Conservation (phyloP, 140 eudicot species). For the Oenanthe javanica region DNA sequence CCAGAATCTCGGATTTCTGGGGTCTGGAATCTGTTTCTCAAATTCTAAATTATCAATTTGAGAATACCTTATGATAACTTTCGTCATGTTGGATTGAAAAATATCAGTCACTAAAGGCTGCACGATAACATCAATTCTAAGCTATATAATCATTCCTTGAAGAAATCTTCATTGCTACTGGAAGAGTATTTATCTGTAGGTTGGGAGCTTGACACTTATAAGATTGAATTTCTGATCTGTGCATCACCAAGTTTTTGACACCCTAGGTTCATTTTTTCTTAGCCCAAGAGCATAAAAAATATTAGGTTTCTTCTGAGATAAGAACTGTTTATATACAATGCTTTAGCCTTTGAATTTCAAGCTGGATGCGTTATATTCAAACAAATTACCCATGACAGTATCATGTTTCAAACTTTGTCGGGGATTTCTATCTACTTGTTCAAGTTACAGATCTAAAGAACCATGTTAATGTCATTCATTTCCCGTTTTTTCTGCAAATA, state of each 20-base stretch:
- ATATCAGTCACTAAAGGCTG: neutral
- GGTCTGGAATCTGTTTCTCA: neutral
- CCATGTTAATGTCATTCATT: neutral
- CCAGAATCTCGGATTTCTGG: neutral
- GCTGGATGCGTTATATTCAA: neutral
- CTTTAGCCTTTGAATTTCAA: neutral
- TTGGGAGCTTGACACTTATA: no score
- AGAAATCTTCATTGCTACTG: neutral
- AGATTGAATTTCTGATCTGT: neutral
- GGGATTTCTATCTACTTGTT: neutral
- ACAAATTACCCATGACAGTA: neutral
- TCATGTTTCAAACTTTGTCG: neutral
- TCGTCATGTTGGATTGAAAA: neutral
- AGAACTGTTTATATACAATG: neutral
- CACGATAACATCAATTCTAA: neutral
- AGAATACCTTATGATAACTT: neutral
- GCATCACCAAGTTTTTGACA: neutral
- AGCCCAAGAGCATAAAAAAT: neutral
- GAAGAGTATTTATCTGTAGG: neutral
- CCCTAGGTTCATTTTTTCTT: neutral
- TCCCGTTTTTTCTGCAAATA: neutral
- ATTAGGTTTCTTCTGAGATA: neutral
- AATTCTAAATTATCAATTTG: neutral
- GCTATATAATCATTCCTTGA: neutral
- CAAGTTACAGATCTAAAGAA: neutral